Percentiles rank a stretch among this genome's conserved stretches.
These are phyloP conservation scores for Ambrosia hybrid DNA, from an alignment of 140 eudicot genomes.

Conservation along the genomic window DNA sequence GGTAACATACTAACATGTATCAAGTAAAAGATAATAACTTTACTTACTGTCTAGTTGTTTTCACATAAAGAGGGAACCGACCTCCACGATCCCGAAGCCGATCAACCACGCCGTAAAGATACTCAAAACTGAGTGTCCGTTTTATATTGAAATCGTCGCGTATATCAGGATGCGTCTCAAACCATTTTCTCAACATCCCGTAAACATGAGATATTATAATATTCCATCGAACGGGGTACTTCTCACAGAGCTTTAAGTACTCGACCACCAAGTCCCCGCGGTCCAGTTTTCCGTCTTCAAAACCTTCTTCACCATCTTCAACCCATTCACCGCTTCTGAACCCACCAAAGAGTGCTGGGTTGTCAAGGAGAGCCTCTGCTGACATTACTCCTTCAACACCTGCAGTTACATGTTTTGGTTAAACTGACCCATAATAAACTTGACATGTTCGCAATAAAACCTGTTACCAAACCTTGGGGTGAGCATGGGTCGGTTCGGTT, in stretches of 20 bases:
- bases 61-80: constrained; percentile 66
- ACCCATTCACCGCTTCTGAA: constrained; percentile 76
- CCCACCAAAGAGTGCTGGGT: constrained; percentile 93
- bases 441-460: no score
- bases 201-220: constrained; percentile 76
- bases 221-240: constrained; percentile 85
- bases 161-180: constrained; percentile 68
- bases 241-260: constrained; percentile 80
- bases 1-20: neutral
- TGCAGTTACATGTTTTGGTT: constrained; percentile 6
- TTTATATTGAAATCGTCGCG: constrained; percentile 79
- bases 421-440: neutral
- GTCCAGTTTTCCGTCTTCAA: constrained; percentile 58
- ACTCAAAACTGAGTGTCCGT: constrained; percentile 64
- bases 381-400: constrained; percentile 89
- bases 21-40: neutral
- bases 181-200: constrained; percentile 82
- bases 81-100: constrained; percentile 64
- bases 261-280: constrained; percentile 67
- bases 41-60: constrained; percentile 26
- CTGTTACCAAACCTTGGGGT: neutral
- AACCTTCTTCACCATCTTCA: constrained; percentile 34
- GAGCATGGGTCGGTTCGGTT: neutral
- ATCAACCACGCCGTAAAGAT: constrained; percentile 59
- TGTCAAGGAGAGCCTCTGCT: constrained; percentile 92